A percentile compares a stretch with the other conserved stretches of the same genome.
Evolutionary conservation across 768 basidiomycete genomes (phyloP).

Genomic region (Trametopsis cervina): DNA sequence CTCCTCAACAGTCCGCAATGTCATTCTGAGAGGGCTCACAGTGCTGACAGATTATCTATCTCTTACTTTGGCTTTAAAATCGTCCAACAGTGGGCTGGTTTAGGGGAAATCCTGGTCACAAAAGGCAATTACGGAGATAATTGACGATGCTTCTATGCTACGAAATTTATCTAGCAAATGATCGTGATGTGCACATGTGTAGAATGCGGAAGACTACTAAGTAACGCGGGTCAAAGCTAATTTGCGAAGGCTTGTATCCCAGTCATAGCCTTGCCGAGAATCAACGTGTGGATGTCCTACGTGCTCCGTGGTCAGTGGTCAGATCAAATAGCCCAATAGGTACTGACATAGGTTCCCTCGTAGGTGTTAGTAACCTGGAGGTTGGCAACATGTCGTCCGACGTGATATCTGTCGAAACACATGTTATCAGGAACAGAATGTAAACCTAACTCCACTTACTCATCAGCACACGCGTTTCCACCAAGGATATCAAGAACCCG

Average conservation of each 20-base stretch:
- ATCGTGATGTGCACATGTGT: too few species aligned
- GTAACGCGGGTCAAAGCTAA: too few species aligned
- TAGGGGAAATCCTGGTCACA: too few species aligned
- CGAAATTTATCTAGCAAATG: too few species aligned
- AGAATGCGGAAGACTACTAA: too few species aligned
- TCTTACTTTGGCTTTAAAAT: too few species aligned
- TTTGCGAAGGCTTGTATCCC: constrained; percentile 78
- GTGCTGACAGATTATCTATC: too few species aligned
- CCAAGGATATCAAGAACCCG: constrained; percentile 85
- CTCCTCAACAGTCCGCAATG: too few species aligned
- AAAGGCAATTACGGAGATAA: too few species aligned
- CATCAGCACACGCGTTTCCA: constrained; percentile 89
- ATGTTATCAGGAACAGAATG: not conserved
- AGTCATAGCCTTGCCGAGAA: constrained; percentile 90
- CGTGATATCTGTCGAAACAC: constrained; percentile 59
- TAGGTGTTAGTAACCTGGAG: constrained; percentile 95
- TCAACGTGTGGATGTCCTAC: constrained; percentile 85
- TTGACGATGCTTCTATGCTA: too few species aligned
- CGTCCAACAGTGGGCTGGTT: too few species aligned
- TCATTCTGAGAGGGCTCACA: too few species aligned
- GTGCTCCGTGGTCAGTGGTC: not conserved
- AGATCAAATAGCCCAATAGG: not conserved
- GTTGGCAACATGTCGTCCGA: constrained; percentile 93
- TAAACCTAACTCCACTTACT: constrained; percentile 44
- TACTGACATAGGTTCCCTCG: constrained; percentile 68